A percentile compares a stretch with the other conserved stretches of the same genome.
phyloP scores from a whole-genome alignment of 1,284 basidiomycete species.

The Lignosus rhinocerotis region DNA sequence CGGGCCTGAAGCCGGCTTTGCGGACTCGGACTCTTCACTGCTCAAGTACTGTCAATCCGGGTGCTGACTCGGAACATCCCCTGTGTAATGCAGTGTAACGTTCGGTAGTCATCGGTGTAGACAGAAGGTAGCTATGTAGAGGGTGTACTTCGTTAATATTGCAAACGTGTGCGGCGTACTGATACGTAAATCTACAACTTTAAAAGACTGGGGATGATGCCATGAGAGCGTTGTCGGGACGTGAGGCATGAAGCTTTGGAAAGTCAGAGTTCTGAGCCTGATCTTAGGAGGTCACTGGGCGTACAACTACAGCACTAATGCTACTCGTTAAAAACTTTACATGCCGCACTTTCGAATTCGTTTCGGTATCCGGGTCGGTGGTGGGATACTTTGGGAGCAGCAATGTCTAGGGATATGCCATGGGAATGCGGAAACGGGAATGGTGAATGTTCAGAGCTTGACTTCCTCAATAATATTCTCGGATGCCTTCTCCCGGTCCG shows the following conservation, averaged over 20 bases:
- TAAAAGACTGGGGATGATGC: background rate
- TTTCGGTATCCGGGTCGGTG: background rate
- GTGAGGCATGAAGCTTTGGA: background rate
- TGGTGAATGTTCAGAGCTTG: slow-evolving; percentile 6
- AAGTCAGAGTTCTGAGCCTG: background rate
- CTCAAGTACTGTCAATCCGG: too few relatives aligned
- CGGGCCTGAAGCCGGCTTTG: too few relatives aligned
- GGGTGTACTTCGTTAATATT: too few relatives aligned
- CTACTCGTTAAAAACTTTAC: background rate
- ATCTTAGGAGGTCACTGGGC: background rate
- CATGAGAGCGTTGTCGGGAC: slow-evolving; percentile 1
- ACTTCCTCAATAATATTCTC: slow-evolving; percentile 26
- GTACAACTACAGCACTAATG: background rate
- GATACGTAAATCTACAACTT: background rate
- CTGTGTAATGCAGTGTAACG: too few relatives aligned
- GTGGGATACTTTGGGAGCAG: background rate
- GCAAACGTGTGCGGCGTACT: background rate
- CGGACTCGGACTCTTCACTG: too few relatives aligned
- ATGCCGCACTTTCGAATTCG: background rate
- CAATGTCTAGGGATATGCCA: background rate
- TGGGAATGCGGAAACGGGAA: background rate
- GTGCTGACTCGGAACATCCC: too few relatives aligned
- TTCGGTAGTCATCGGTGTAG: too few relatives aligned
- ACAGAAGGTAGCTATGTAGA: too few relatives aligned
- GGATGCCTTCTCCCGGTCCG: slow-evolving; percentile 29